phyloP scores from a whole-genome alignment of 495 filamentous ascomycete genomes.

The Hyaloscypha hepaticicola region DNA sequence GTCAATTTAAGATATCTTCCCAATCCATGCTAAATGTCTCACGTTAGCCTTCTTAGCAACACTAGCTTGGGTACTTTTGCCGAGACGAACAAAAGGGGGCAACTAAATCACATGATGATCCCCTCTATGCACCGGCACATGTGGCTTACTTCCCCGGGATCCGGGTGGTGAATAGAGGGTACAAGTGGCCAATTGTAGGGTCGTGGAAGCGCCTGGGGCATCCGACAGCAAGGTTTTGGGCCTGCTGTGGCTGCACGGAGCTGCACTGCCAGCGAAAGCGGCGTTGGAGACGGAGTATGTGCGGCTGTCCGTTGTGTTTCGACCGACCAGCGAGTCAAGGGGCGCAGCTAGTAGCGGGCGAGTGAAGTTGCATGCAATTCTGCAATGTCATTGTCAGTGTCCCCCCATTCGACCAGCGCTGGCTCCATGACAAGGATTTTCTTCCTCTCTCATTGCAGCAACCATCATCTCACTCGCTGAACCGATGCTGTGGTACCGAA shows the following conservation, averaged over 20 bases:
- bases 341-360: not conserved
- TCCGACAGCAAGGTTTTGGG: not conserved
- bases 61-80: too few species aligned
- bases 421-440: not conserved
- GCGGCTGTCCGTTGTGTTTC: too few species aligned
- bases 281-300: not conserved
- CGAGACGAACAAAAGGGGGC: too few species aligned
- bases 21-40: too few species aligned
- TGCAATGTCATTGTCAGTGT: too few species aligned
- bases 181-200: not conserved
- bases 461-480: not conserved
- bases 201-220: not conserved
- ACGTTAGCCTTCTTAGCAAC: too few species aligned
- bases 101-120: too few species aligned
- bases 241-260: not conserved
- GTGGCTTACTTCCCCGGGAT: not conserved
- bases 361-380: too few species aligned
- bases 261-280: not conserved
- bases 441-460: not conserved
- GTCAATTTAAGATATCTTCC: too few species aligned
- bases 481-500: not conserved
- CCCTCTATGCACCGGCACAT: too few species aligned
- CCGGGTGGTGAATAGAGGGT: too few species aligned
- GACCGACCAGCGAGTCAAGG: not conserved
- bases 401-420: not conserved